Conservation (phyloP, 2,329 filamentous ascomycete species). For the Stenocarpella maydis region DNA sequence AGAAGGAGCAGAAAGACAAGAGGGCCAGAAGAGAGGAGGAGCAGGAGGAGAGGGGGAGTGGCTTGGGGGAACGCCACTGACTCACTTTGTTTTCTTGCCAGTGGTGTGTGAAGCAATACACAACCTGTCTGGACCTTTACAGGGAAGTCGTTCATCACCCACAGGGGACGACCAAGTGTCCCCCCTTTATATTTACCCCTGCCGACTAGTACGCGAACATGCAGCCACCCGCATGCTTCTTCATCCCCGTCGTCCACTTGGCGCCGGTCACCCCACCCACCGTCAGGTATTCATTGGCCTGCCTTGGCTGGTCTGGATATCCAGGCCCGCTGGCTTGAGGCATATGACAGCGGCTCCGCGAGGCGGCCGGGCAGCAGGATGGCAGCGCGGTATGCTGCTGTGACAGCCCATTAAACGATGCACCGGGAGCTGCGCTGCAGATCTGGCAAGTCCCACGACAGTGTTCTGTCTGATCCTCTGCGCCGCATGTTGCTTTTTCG, state of each 20-base stretch:
- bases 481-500: neutral
- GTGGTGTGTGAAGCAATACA: slow-evolving; percentile 23
- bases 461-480: neutral
- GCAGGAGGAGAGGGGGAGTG: neutral
- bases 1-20: neutral
- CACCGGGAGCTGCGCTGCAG: slow-evolving; percentile 8
- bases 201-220: slow-evolving; percentile 8
- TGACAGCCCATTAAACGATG: slow-evolving; percentile 1
- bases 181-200: slow-evolving; percentile 8
- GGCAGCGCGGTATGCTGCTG: slow-evolving; percentile 6
- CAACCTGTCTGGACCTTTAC: neutral
- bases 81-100: slow-evolving; percentile 18
- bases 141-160: neutral
- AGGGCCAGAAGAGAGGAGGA: neutral
- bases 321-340: neutral
- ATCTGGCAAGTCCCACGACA: slow-evolving; percentile 23
- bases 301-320: neutral
- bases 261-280: neutral
- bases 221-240: slow-evolving; percentile 23
- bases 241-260: neutral
- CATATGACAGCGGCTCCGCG: neutral
- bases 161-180: neutral
- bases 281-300: neutral
- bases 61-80: slow-evolving; percentile 18
- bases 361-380: neutral